Percentiles rank a stretch among this genome's conserved stretches.
Conservation (phyloP, 2,329 filamentous ascomycete genomes). For the Sporothrix luriei region DNA sequence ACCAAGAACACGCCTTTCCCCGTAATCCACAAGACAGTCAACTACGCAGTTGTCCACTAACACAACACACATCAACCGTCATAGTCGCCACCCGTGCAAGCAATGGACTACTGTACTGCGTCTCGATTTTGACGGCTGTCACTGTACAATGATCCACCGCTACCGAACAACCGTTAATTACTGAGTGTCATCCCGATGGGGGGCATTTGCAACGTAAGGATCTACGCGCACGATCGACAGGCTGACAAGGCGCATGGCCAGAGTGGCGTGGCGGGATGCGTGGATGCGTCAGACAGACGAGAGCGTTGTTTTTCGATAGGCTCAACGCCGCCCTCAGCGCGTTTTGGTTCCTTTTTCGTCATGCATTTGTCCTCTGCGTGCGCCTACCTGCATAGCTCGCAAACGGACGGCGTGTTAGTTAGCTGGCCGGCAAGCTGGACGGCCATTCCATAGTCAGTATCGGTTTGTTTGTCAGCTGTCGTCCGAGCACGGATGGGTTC, state of each 20-base stretch:
- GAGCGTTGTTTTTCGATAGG: not conserved
- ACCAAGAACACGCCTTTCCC: not conserved
- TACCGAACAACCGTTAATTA: not conserved
- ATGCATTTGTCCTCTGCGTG: not conserved
- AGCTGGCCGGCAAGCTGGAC: too few species aligned
- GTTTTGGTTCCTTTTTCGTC: conserved; percentile 24
- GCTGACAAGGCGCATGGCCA: not conserved
- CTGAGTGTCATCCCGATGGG: too few species aligned
- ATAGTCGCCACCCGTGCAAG: not conserved
- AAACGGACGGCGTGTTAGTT: too few species aligned
- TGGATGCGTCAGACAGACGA: not conserved
- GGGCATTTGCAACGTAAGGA: too few species aligned
- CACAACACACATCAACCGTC: not conserved
- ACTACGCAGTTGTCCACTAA: not conserved
- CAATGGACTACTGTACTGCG: not conserved
- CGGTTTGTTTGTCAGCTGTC: too few species aligned
- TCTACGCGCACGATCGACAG: not conserved
- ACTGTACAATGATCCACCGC: not conserved
- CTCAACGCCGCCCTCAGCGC: not conserved
- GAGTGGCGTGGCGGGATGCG: too few species aligned
- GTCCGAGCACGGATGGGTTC: too few species aligned
- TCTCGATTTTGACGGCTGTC: conserved; percentile 3
- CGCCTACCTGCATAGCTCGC: too few species aligned
- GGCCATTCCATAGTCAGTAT: too few species aligned
- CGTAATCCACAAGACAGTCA: not conserved